Base-by-base conservation (phyloP, 2,329 filamentous ascomycete species). In the Periconia macrospinosa region DNA sequence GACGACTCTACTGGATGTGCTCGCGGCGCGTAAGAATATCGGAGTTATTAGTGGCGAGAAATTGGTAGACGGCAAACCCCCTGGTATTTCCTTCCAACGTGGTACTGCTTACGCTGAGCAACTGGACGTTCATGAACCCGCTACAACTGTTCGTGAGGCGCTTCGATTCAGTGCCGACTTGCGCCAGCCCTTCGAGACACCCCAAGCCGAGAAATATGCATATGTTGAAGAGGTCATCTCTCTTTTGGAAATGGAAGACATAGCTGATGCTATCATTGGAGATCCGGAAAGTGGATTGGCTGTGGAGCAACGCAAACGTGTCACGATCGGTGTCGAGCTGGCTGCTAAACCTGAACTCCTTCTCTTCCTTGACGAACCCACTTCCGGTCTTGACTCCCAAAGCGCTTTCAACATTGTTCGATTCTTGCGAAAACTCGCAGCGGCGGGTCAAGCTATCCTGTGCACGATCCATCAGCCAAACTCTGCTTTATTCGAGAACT, bases 401-500 rank as follows among this genome's bases (percentile, higher is more conserved):
- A 86, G 82, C 52, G 87, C 89, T 17, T 91, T 87, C 77, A 90
- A 90, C 72, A 91, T 91, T 60, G 86, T 90, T 23, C 86, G 87
- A 33, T 90, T 91, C 78, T 77, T 92, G n/a, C 85, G 85, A 64
- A 91, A 91, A 75, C 81, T 91, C 6, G 86, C 88, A 47, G 79
- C 82, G n/a, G 88, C 89, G 2, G 92, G 91, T 1, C 92, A 96
- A 69, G 91, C 91, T 10, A 91, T 96, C 61, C 82, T 96, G 3
- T 95, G 91, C 76, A 96, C 92, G 0, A 96, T 96, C 58, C 92
- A 96, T 71, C 92, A 96, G 70, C 91, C 92, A 1, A 93, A 92
- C 60, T 89, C 90, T 15, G 86, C 90, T 0, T 80, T 96, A 0
- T 96, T 96, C 62, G 90, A 94, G 72, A 88, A 92, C 72, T 96